phyloP scores from a whole-genome alignment of 192 early-diverging fungal genomes.

The Gonapodya sp. region DNA sequence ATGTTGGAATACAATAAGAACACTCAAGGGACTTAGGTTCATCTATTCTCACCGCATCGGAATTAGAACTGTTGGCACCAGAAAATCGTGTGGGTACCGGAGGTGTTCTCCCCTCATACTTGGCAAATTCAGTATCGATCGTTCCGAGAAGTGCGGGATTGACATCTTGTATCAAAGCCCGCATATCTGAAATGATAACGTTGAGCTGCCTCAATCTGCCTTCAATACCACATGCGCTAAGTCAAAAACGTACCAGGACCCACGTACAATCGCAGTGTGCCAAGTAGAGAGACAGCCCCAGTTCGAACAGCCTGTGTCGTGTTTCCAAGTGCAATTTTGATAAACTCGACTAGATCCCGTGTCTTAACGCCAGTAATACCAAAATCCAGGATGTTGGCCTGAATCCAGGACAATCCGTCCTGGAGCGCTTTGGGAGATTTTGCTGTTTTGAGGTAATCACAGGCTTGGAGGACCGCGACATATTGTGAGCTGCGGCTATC shows the following conservation, averaged over 20 bases:
- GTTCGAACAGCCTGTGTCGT: conserved; percentile 73
- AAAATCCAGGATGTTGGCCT: conserved; percentile 79
- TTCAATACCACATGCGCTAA: background rate
- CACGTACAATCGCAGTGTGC: conserved; percentile 67
- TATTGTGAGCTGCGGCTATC: too few species aligned
- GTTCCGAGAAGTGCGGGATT: conserved; percentile 67
- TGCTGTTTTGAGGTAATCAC: conserved; percentile 62
- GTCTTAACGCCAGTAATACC: conserved; percentile 71
- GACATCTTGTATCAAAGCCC: conserved; percentile 77
- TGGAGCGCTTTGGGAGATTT: conserved; percentile 88
- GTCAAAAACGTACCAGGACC: conserved; percentile 50
- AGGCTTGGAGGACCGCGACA: conserved; percentile 31
- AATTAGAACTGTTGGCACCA: background rate
- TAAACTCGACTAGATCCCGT: conserved; percentile 69
- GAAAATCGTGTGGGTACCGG: conserved; percentile 48
- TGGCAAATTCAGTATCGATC: conserved; percentile 90
- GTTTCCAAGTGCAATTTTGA: conserved; percentile 70
- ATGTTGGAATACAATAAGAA: background rate
- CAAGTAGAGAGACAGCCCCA: conserved; percentile 70
- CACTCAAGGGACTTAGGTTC: background rate
- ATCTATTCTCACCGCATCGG: background rate
- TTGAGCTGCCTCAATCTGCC: background rate
- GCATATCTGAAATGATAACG: conserved; percentile 53
- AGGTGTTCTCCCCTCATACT: conserved; percentile 59
- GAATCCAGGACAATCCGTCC: conserved; percentile 80